Percentiles rank a stretch among this genome's conserved stretches.
phyloP scores from a whole-genome alignment of 352 stramenopile genomes.

The Pythium sukuiense region DNA sequence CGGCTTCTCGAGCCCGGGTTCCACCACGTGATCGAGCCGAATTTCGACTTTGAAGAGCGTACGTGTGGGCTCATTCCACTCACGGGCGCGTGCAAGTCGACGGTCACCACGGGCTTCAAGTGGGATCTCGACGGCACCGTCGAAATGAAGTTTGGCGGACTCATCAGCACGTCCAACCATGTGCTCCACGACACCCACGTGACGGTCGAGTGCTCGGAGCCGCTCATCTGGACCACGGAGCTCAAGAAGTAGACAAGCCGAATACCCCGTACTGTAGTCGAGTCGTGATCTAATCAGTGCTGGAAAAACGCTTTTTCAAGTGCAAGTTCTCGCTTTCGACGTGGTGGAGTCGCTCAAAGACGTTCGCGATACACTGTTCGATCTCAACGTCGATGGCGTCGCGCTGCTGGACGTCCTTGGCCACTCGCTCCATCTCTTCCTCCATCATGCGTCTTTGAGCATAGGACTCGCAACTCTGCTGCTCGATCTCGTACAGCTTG shows the following conservation, averaged over 20 bases:
- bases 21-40: slow-evolving; percentile 73
- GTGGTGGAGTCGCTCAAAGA: slow-evolving; percentile 55
- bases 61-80: slow-evolving; percentile 95
- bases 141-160: slow-evolving; percentile 69
- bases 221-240: slow-evolving; percentile 89
- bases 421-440: slow-evolving; percentile 42
- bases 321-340: slow-evolving; percentile 51
- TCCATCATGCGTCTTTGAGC: slow-evolving; percentile 48
- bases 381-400: slow-evolving; percentile 52
- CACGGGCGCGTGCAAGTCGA: slow-evolving; percentile 65
- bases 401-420: slow-evolving; percentile 41
- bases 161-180: slow-evolving; percentile 87
- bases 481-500: slow-evolving; percentile 52
- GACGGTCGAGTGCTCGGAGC: slow-evolving; percentile 64
- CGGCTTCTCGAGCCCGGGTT: slow-evolving; percentile 69
- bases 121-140: slow-evolving; percentile 76
- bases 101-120: slow-evolving; percentile 89
- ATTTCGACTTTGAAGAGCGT: slow-evolving; percentile 89
- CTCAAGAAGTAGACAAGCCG: slow-evolving; percentile 44
- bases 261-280: no score
- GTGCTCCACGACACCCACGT: slow-evolving; percentile 56
- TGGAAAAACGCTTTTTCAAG: slow-evolving; percentile 24
- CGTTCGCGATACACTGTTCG: slow-evolving; percentile 52
- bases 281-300: neutral
- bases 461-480: slow-evolving; percentile 56